These are phyloP conservation scores for Fusarium mundagurra DNA, from an alignment of 2,329 filamentous ascomycete species.

Conservation along the genomic window DNA sequence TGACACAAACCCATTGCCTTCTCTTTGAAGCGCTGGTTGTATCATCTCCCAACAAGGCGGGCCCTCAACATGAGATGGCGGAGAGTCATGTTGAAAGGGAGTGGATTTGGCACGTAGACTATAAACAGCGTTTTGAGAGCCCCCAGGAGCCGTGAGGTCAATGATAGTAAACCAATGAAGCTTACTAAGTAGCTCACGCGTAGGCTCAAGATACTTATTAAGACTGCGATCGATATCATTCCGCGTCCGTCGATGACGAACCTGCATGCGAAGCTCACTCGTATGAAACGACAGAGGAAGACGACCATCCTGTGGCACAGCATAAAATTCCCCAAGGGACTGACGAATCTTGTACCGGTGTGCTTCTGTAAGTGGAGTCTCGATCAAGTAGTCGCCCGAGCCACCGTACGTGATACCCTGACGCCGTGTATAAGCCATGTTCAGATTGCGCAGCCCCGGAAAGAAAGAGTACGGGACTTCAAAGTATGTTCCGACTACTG, in stretches of 20 bases:
- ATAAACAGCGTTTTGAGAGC: background rate
- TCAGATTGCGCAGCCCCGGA: background rate
- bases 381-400: background rate
- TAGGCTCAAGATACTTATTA: background rate
- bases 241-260: background rate
- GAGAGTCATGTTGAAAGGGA: background rate
- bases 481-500: background rate
- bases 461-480: background rate
- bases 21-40: background rate
- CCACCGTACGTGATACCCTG: background rate
- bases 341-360: background rate
- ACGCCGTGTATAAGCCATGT: background rate
- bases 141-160: background rate
- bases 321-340: background rate
- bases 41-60: background rate
- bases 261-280: background rate
- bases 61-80: too few relatives aligned
- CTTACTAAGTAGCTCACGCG: background rate
- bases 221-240: background rate
- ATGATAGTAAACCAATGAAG: background rate
- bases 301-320: background rate
- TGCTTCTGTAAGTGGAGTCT: background rate
- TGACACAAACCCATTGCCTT: background rate
- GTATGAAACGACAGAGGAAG: background rate
- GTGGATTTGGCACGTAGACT: rapidly evolving